These are phyloP conservation scores for Tetracentron sinense DNA, from an alignment of 164 flowering plant species.

Conservation along the genomic window DNA sequence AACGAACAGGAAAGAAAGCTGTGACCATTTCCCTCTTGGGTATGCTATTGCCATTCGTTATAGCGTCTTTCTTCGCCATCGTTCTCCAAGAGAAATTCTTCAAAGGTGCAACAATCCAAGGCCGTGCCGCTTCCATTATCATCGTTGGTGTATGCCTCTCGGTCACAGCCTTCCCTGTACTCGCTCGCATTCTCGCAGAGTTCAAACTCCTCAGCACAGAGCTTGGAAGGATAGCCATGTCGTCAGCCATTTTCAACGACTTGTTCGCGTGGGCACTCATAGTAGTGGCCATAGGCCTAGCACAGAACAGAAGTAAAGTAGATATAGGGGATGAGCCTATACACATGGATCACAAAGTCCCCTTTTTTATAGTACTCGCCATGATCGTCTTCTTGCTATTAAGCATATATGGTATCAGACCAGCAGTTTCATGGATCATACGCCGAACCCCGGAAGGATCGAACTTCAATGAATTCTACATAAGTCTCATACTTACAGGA, in stretches of 20 bases:
- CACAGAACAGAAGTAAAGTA: slow-evolving; percentile 13
- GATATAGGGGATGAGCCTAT: no score
- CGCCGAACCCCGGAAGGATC: slow-evolving; percentile 19
- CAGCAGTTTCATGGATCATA: slow-evolving; percentile 14
- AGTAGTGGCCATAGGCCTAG: slow-evolving; percentile 20
- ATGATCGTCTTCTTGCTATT: slow-evolving; percentile 8
- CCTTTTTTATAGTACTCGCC: slow-evolving; percentile 20
- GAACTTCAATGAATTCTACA: slow-evolving; percentile 16
- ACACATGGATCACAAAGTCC: no score
- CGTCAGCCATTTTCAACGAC: slow-evolving; percentile 24
- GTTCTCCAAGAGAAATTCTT: slow-evolving; percentile 10
- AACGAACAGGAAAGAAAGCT: slow-evolving; percentile 17
- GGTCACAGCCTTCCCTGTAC: slow-evolving; percentile 22
- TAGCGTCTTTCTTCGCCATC: slow-evolving; percentile 15
- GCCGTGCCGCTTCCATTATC: slow-evolving; percentile 17
- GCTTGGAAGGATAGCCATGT: slow-evolving; percentile 23
- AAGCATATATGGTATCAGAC: slow-evolving; percentile 15
- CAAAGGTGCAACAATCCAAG: background rate
- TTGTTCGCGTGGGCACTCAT: slow-evolving; percentile 22
- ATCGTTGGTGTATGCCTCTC: slow-evolving; percentile 24
- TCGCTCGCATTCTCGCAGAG: slow-evolving; percentile 24
- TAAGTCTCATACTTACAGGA: slow-evolving; percentile 19
- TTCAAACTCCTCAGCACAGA: slow-evolving; percentile 26
- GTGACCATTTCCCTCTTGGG: slow-evolving; percentile 16
- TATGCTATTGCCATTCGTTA: slow-evolving; percentile 23